phyloP scores from a whole-genome alignment of 768 basidiomycete genomes.

The Agaricus sinodeliciosus region DNA sequence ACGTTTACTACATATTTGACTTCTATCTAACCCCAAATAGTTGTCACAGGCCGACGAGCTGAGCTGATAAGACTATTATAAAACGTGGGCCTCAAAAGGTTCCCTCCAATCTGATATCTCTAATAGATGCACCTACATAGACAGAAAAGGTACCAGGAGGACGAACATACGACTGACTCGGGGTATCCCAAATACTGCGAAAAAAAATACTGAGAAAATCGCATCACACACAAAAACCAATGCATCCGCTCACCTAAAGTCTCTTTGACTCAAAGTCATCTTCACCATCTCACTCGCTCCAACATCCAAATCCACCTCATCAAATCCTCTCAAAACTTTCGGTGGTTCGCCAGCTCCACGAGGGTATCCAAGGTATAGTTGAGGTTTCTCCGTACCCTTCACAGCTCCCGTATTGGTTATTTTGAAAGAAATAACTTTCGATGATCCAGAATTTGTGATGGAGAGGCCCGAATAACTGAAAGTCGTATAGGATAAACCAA shows the following conservation, averaged over 20 bases:
- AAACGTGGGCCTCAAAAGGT: slow-evolving; percentile 9
- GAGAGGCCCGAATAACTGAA: slow-evolving; percentile 55
- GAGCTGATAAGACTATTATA: no score
- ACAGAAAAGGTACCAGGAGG: slow-evolving; percentile 47
- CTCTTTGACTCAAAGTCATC: slow-evolving; percentile 31
- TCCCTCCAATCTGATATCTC: slow-evolving; percentile 37
- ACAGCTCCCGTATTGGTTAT: slow-evolving; percentile 41
- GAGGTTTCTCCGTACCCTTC: slow-evolving; percentile 48
- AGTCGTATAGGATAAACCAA: slow-evolving; percentile 67
- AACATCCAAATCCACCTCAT: slow-evolving; percentile 34
- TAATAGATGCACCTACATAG: slow-evolving; percentile 45
- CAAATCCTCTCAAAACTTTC: slow-evolving; percentile 46
- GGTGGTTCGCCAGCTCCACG: slow-evolving; percentile 38
- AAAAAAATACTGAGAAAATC: slow-evolving; percentile 2
- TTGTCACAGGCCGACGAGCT: not conserved
- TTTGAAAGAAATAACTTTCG: slow-evolving; percentile 32
- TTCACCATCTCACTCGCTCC: slow-evolving; percentile 30
- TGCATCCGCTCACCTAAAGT: slow-evolving; percentile 34
- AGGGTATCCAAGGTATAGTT: slow-evolving; percentile 48
- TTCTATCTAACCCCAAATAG: no score
- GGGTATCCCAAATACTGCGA: slow-evolving; percentile 45
- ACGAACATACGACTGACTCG: slow-evolving; percentile 41
- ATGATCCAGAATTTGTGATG: slow-evolving; percentile 27
- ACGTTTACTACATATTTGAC: no score
- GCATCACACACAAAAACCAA: not conserved